Percentiles rank a stretch among this genome's conserved stretches.
phyloP scores from a whole-genome alignment of 345 rosid genomes.

The Salix purpurea region DNA sequence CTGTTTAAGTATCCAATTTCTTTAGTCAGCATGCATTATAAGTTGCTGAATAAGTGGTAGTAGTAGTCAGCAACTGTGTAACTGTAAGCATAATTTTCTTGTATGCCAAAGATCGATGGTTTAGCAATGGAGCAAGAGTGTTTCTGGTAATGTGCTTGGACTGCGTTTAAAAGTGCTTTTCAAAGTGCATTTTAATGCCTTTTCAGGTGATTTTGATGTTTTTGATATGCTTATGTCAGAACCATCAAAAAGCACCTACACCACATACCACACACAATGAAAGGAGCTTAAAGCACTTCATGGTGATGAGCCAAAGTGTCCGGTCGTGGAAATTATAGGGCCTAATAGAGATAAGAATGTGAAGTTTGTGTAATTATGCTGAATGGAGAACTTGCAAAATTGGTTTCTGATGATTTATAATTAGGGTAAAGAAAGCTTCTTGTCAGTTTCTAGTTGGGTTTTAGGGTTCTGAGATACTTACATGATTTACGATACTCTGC shows the following conservation, averaged over 20 bases:
- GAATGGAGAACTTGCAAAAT: not conserved
- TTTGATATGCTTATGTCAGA: no score
- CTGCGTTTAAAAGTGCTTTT: no score
- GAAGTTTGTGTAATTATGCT: not conserved
- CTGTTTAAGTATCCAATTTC: not conserved
- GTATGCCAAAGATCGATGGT: not conserved
- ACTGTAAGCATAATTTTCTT: not conserved
- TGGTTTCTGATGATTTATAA: not conserved
- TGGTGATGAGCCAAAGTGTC: not conserved
- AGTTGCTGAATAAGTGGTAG: not conserved
- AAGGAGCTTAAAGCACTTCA: not conserved
- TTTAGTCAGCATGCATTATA: not conserved
- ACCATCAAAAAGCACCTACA: no score
- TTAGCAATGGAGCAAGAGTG: not conserved
- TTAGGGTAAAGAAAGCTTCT: not conserved
- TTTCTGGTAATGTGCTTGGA: no score
- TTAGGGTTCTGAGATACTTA: not conserved
- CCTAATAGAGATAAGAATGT: not conserved
- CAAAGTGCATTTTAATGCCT: no score
- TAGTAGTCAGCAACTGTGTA: not conserved
- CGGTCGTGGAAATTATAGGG: not conserved
- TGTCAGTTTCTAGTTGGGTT: not conserved
- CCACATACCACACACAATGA: no score
- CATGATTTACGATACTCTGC: not conserved
- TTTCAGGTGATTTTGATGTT: no score